Evolutionary conservation across 306 rosid species (phyloP), one percentile per base, ranked within the genome.

Genomic region (Inga laurina): DNA sequence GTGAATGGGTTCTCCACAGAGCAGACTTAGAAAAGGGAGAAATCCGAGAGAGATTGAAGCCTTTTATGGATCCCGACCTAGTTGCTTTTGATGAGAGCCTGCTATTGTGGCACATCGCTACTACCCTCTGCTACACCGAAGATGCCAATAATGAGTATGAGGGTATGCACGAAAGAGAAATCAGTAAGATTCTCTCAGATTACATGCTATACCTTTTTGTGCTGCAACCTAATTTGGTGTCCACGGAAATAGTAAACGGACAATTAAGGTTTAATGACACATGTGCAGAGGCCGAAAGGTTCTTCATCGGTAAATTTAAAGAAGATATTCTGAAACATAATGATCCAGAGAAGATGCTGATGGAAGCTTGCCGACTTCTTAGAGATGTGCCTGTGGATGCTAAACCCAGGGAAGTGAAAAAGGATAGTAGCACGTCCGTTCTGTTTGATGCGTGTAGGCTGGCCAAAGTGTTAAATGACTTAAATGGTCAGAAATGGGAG

Each of bases 201-300:
- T 81, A 73, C 68, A 73, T 81, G 84, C 22, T 73, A 1, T 72
- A 72, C 51, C 73, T 81, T n/a, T 3, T 73, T 15, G 8, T 81
- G 0, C 8, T 32, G 30, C 30, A 81, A 1, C 32, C 72, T 11
- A 0, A 45, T 0, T 15, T 72, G 73, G 27, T 81, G 79, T 52
- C 74, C 0, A 15, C 79, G 0, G 74, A 73, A 0, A 37, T 70
- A 5, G 79, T 79, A 4, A 73, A 44, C 0, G 45, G 84, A 68
- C 27, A 70, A 35, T 0, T n/a, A 41, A 52, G 34, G 8, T 79
- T 79, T 5, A 54, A 39, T 24, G 83, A 80, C 46, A 72, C 84
- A 0, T 81, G 78, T 72, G 84, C 61, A 2, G 84, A 81, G 35
- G 78, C 78, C 45, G 30, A 14, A 10, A 45, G 18, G 3, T 27